Base-by-base conservation (phyloP, 768 basidiomycete species). In the Leccinum olivaceopallidum region DNA sequence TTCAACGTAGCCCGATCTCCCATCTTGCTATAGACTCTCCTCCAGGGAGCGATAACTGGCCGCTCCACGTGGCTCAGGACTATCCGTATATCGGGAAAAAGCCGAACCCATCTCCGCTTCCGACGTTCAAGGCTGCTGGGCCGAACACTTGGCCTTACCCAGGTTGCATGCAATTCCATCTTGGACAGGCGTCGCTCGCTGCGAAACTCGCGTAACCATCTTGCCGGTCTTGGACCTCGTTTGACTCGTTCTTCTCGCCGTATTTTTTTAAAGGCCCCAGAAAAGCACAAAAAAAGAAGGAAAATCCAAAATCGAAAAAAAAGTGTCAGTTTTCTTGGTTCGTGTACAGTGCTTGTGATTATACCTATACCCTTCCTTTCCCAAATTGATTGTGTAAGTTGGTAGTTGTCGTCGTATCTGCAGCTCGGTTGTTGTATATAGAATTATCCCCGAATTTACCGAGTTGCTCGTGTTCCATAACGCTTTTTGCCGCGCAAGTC, bases 91-190 rank as follows among this genome's bases (percentile, higher is more conserved):
- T 57, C 26, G 36, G 57, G 18, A 6, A 20, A 6, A 2, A 20
- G 6, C 34, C 34, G 18, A 50, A 57, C 36, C 57, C 57, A 10
- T 51, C 57, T 26, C 57, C 57, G 12, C 36, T 57, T 26, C 57
- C 57, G 3, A 20, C 36, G 18, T 57, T 51, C 36, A 3, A n/a
- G 22, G 7, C 6, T 13, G 26, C 26, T 14, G 55, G 55, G 16
- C 6, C 5, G 10, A 56, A 56, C 14, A 2, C 24, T 6, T 56
- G 56, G 56, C 47, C 56, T 18, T 57, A 34, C 32, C 10, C 22
- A 20, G 56, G 32, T 14, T 14, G 4, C 3, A 20, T 14, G 32
- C 32, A 57, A 10, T 57, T 49, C 47, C 30, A 13, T 9, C 2
- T 57, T 18, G 56, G 56, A 10, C 42, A 47, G 4, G 55, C 42